Conservation (phyloP, 305 asterid genomes). For the Solanum hybrid region DNA sequence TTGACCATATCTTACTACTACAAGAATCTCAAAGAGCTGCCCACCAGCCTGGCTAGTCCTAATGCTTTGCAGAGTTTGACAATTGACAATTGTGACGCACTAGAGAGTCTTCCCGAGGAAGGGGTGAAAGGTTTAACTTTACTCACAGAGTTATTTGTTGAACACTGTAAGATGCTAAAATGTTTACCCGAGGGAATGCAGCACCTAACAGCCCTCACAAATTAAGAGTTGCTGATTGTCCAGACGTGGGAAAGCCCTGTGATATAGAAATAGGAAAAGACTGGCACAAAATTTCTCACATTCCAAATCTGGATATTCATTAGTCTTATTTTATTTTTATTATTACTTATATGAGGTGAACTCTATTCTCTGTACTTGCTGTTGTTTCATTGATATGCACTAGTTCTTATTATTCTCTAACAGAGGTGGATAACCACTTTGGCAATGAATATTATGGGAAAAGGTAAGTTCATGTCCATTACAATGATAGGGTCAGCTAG, state of each 20-base stretch:
- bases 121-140: neutral
- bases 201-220: neutral
- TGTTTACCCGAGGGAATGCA: neutral
- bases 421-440: neutral
- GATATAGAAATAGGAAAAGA: neutral
- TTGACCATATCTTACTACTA: neutral
- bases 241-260: neutral
- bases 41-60: neutral
- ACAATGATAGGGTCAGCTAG: neutral
- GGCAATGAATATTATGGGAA: neutral
- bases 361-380: neutral
- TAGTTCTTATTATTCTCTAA: neutral
- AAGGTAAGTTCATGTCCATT: neutral
- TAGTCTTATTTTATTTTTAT: too few species aligned
- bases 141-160: neutral
- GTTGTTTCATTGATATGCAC: too few species aligned
- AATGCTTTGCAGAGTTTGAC: neutral
- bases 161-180: neutral
- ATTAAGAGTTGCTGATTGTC: neutral
- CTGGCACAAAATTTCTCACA: neutral
- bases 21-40: neutral
- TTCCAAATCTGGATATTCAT: neutral
- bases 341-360: neutral
- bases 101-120: neutral
- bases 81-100: neutral